Evolutionary conservation across 768 basidiomycete species (phyloP).

Genomic region (Lactarius indigo): DNA sequence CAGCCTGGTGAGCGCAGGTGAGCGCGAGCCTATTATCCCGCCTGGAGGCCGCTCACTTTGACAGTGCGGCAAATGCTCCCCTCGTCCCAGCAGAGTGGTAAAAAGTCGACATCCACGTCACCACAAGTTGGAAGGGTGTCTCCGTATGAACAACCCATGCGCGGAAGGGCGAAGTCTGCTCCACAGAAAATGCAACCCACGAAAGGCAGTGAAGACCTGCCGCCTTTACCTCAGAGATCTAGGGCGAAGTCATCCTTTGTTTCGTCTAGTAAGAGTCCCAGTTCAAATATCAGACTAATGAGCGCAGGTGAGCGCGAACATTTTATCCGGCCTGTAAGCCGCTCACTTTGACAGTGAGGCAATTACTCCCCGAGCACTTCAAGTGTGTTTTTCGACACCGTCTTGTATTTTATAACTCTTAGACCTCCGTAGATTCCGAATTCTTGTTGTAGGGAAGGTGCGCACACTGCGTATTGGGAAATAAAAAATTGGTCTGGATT

Average conservation of each 20-base stretch:
- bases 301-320: not conserved
- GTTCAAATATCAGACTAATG: not conserved
- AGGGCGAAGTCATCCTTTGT: not conserved
- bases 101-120: too few relatives aligned
- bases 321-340: not conserved
- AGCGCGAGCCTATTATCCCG: too few relatives aligned
- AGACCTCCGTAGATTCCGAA: slow-evolving; percentile 1
- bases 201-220: not conserved
- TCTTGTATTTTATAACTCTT: not conserved
- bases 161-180: not conserved
- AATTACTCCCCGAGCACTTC: not conserved
- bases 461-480: not conserved
- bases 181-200: not conserved
- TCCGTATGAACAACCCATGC: too few relatives aligned
- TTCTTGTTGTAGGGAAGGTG: slow-evolving; percentile 16
- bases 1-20: not conserved
- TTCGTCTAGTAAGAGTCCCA: not conserved
- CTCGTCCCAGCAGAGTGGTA: too few relatives aligned
- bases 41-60: not conserved
- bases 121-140: too few relatives aligned
- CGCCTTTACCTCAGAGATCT: not conserved
- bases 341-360: not conserved
- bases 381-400: not conserved
- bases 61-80: not conserved
- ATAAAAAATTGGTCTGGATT: not conserved